These are phyloP conservation scores for Cocos nucifera DNA, from an alignment of 176 grass and related monocot genomes.

Conservation along the genomic window DNA sequence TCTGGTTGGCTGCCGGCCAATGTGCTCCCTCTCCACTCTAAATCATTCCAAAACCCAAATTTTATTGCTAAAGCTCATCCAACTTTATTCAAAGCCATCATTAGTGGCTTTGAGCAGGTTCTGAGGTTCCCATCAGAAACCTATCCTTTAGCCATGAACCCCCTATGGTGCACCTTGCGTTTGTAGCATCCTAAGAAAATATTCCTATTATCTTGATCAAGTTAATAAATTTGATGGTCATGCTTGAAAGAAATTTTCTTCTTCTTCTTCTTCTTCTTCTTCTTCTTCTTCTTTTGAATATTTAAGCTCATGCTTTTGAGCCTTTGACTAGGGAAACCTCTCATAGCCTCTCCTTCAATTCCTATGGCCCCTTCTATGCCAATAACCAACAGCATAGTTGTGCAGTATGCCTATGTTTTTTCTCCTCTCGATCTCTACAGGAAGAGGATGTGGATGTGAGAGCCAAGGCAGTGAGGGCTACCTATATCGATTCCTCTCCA, in stretches of 20 bases:
- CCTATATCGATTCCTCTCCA: neutral
- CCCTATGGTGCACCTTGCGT: neutral
- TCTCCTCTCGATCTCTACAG: too few relatives aligned
- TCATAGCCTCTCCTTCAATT: slow-evolving; percentile 1
- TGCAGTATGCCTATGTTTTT: too few relatives aligned
- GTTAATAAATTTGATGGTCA: neutral
- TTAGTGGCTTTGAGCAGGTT: slow-evolving; percentile 5
- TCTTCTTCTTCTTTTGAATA: neutral
- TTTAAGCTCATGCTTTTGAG: slow-evolving; percentile 2
- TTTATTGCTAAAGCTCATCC: neutral
- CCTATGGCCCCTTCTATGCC: neutral
- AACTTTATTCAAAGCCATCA: slow-evolving; percentile 7
- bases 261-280: neutral
- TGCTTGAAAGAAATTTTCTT: neutral
- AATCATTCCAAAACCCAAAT: neutral
- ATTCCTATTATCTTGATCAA: slow-evolving; percentile 1
- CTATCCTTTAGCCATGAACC: slow-evolving; percentile 2
- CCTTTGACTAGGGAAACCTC: slow-evolving; percentile 2
- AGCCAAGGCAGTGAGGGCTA: neutral
- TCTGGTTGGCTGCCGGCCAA: too few relatives aligned
- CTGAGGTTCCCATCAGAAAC: neutral
- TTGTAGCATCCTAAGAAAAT: neutral
- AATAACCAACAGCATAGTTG: too few relatives aligned
- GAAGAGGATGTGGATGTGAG: too few relatives aligned
- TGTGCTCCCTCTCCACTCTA: neutral